phyloP scores from a whole-genome alignment of 2,329 filamentous ascomycete genomes.

The Dothistroma septosporum region DNA sequence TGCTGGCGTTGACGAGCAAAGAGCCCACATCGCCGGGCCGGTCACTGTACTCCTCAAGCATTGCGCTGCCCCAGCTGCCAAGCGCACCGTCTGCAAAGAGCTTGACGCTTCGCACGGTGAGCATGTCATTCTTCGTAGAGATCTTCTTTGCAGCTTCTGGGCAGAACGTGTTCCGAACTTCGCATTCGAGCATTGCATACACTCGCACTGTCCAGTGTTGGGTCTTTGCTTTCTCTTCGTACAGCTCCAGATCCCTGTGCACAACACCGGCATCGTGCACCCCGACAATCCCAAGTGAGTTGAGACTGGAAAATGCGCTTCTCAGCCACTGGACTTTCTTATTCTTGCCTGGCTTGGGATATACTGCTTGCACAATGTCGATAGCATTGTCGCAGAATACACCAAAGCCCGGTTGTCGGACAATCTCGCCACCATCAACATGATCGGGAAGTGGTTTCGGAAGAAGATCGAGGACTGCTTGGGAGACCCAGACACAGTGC shows the following conservation, averaged over 20 bases:
- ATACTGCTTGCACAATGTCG: constrained; percentile 3
- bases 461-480: not conserved
- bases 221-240: not conserved
- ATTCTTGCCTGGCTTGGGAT: not conserved
- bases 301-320: not conserved
- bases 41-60: constrained; percentile 1
- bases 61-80: constrained; percentile 2
- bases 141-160: not conserved
- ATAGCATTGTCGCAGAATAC: constrained; percentile 4
- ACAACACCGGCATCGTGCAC: constrained; percentile 1
- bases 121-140: not conserved
- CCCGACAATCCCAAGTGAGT: not conserved
- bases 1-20: constrained; percentile 1
- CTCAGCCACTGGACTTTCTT: not conserved
- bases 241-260: not conserved
- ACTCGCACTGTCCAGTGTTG: not conserved
- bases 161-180: not conserved
- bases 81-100: constrained; percentile 3
- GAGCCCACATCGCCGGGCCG: constrained; percentile 1
- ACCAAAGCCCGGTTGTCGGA: not conserved
- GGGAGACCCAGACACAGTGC: constrained; percentile 1
- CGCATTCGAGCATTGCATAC: constrained; percentile 2
- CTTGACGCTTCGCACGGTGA: not conserved
- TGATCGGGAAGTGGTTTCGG: constrained; percentile 4
- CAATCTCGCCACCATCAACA: constrained; percentile 1